Evolutionary conservation across 2,329 filamentous ascomycete genomes (phyloP).

Genomic region (Purpureocillium takamizusanense): DNA sequence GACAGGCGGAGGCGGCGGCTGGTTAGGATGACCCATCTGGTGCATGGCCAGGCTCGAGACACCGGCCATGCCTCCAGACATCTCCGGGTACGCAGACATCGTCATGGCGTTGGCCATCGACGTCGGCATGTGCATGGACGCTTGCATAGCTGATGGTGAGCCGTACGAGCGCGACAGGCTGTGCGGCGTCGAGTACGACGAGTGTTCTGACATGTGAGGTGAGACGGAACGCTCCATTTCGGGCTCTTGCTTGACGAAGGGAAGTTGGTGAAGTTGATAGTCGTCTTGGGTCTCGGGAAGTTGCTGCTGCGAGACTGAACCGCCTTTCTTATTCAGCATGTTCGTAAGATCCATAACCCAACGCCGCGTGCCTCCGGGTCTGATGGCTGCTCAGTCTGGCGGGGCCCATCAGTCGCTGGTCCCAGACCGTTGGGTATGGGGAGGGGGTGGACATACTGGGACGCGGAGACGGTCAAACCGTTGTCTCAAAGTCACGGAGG

Average conservation of each 20-base stretch:
- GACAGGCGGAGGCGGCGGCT: conserved; percentile 25
- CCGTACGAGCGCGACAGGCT: conserved; percentile 41
- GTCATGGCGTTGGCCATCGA: conserved; percentile 31
- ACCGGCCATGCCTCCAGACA: conserved; percentile 20
- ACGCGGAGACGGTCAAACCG: conserved; percentile 8
- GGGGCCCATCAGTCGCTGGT: conserved; percentile 4
- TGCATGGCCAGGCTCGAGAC: conserved; percentile 29
- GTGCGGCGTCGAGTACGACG: conserved; percentile 42
- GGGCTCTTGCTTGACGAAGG: conserved; percentile 25
- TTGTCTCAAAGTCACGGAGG: conserved; percentile 14
- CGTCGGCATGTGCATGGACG: conserved; percentile 36
- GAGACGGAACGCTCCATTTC: conserved; percentile 46
- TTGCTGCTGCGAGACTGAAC: conserved; percentile 19
- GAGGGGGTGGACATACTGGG: not conserved
- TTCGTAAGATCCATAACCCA: conserved; percentile 45
- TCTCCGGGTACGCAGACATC: conserved; percentile 30
- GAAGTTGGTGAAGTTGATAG: conserved; percentile 19
- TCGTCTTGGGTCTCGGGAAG: conserved; percentile 22
- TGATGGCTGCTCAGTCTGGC: conserved; percentile 26
- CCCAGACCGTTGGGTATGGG: not conserved
- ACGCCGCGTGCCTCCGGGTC: conserved; percentile 32
- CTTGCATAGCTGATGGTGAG: conserved; percentile 44
- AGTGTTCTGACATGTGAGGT: conserved; percentile 51
- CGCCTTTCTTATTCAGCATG: conserved; percentile 41
- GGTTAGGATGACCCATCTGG: conserved; percentile 24